These are phyloP conservation scores for Tylopilus plumbeoviolaceoides DNA, from an alignment of 768 basidiomycete genomes.

Conservation along the genomic window DNA sequence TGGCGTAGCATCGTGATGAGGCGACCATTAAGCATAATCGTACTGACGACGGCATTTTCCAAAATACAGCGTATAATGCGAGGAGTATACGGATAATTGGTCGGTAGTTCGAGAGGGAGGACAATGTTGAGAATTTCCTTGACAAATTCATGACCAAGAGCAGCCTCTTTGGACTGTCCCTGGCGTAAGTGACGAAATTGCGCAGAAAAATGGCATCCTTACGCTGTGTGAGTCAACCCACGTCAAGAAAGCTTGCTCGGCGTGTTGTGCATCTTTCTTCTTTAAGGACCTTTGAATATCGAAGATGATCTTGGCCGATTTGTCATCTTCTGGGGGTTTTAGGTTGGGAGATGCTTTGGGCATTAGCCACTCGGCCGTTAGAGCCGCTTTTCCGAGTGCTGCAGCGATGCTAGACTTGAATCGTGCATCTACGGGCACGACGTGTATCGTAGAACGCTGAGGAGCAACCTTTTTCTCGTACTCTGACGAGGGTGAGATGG, in stretches of 20 bases:
- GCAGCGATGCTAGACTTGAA: conserved; percentile 56
- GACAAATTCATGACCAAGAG: conserved; percentile 49
- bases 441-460: conserved; percentile 50
- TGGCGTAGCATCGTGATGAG: conserved; percentile 50
- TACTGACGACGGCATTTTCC: conserved; percentile 49
- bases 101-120: conserved; percentile 39
- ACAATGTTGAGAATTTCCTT: conserved; percentile 51
- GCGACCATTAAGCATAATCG: conserved; percentile 59
- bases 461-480: conserved; percentile 2
- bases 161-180: conserved; percentile 15
- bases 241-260: conserved; percentile 56
- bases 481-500: conserved; percentile 38
- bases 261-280: conserved; percentile 44
- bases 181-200: background rate
- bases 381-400: conserved; percentile 52
- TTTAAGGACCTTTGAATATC: conserved; percentile 39
- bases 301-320: conserved; percentile 32
- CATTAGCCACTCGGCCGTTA: conserved; percentile 45
- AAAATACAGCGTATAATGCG: conserved; percentile 59
- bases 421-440: conserved; percentile 55
- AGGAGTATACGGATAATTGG: conserved; percentile 46
- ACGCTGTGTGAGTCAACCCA: conserved; percentile 47
- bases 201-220: background rate
- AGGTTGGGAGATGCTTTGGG: background rate
- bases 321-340: conserved; percentile 16